Evolutionary conservation across 495 filamentous ascomycete species (phyloP), one percentile per base, ranked within the genome.

Genomic region (Daldinia vernicosa): DNA sequence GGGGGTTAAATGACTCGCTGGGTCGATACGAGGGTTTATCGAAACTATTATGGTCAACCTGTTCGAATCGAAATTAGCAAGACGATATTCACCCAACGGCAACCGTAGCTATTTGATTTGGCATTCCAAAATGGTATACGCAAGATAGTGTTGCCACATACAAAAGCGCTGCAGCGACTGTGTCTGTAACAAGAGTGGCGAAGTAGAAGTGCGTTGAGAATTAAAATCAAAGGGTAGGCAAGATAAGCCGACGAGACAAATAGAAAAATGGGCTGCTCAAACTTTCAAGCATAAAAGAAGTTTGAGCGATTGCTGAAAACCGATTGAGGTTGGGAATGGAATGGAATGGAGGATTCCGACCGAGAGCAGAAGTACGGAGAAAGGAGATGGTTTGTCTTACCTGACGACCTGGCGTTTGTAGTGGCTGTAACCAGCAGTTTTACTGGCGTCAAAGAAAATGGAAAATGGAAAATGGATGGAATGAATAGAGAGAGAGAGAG

Each of bases 371-470:
- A 65, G 32, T 40, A 65, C 27, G 4, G 24, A 69, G 55, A 43
- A 30, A 47, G 50, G 51, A 52, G 51, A 67, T 30, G 58, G 58
- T 15, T 30, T 33, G 30, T 45, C 67, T 67, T 74, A 71, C 71
- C 63, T 35, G 17, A 63, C 33, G 33, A 35, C 11, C 33, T 35
- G 33, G 60, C 50, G 52, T 60, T 53, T 40, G 15, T 37, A 56
- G 27, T 71, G n/a, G 30, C 33, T 24, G 40, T 52, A 33, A 26
- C 53, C 22, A 60, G 63, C 59, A 51, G 39, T 47, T 40, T 15
- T 59, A 30, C 40, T 60, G 50, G 51, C 5, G 60, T 60, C n/a
- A 51, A 64, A 55, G 56, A n/a, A 22, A 45, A 43, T 43, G 39
- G 43, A 33, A 32, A 55, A 55, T 55, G 33, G 50, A 58, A 51